Percentiles rank a stretch among this genome's conserved stretches.
phyloP scores from a whole-genome alignment of 805 yeast species.

The Ogataea pini region DNA sequence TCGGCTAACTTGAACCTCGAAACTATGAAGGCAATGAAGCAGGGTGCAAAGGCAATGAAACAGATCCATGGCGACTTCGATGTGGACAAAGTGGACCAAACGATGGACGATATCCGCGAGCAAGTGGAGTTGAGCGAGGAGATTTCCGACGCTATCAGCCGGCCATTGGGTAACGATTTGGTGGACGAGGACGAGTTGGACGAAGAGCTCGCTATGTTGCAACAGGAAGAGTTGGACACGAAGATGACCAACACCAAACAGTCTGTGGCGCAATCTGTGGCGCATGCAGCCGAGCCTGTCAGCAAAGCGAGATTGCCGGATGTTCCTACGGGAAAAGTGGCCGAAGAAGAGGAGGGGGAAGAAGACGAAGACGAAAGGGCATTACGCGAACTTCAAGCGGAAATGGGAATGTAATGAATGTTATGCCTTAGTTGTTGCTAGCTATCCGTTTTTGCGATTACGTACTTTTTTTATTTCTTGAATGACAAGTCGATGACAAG shows the following conservation, averaged over 20 bases:
- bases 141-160: constrained; percentile 91
- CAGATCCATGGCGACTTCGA: constrained; percentile 92
- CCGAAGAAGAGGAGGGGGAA: constrained; percentile 48
- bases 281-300: constrained; percentile 23
- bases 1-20: constrained; percentile 94
- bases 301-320: constrained; percentile 43
- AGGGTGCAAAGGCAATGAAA: constrained; percentile 96
- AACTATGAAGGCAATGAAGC: constrained; percentile 98
- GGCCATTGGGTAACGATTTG: constrained; percentile 81
- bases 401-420: constrained; percentile 63
- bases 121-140: constrained; percentile 95
- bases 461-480: neutral
- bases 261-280: constrained; percentile 29
- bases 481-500: neutral
- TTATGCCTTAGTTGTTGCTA: too few relatives aligned
- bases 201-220: constrained; percentile 85
- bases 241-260: constrained; percentile 51
- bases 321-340: constrained; percentile 45
- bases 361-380: constrained; percentile 87
- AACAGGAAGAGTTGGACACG: constrained; percentile 74
- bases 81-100: constrained; percentile 93
- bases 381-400: constrained; percentile 76
- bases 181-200: constrained; percentile 92
- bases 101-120: constrained; percentile 97
- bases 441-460: neutral